A percentile compares a stretch with the other conserved stretches of the same genome.
Evolutionary conservation across 139 green algal genomes (phyloP).

Genomic region (Coelastrella sp.): DNA sequence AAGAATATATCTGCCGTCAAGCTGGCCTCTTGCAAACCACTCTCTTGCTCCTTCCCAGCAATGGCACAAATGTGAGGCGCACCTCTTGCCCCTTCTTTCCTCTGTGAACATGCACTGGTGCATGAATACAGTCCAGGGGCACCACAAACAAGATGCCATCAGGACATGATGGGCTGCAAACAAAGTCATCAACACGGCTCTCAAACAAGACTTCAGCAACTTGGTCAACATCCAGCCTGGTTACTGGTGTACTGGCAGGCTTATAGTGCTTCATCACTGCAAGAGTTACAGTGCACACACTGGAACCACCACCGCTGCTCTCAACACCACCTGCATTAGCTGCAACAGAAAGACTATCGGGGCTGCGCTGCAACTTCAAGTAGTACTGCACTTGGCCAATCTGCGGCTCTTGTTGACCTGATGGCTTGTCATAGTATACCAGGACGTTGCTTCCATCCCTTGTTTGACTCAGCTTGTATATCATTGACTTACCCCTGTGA

Average conservation of each 20-base stretch:
- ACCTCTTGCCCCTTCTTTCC: background rate
- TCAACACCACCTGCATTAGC: background rate
- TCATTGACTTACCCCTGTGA: background rate
- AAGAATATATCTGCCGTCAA: background rate
- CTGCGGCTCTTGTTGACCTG: background rate
- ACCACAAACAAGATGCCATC: background rate
- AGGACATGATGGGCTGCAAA: background rate
- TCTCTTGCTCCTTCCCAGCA: background rate
- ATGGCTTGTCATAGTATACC: background rate
- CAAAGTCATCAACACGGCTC: background rate
- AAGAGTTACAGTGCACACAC: background rate
- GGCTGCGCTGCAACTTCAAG: background rate
- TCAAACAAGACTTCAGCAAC: background rate
- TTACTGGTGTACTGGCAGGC: background rate
- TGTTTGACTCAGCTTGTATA: background rate
- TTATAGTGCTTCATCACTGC: background rate
- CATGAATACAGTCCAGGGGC: background rate
- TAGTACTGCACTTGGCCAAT: slow-evolving; percentile 9
- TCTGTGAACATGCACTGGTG: background rate
- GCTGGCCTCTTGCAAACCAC: background rate
- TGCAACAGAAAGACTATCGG: background rate
- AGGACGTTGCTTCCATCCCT: background rate
- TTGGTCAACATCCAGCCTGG: background rate
- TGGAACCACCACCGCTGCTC: background rate
- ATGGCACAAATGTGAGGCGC: background rate